Evolutionary conservation across 257 asterid genomes (phyloP), one percentile per base, ranked within the genome.

Genomic region (Dorcoceras hygrometricum): DNA sequence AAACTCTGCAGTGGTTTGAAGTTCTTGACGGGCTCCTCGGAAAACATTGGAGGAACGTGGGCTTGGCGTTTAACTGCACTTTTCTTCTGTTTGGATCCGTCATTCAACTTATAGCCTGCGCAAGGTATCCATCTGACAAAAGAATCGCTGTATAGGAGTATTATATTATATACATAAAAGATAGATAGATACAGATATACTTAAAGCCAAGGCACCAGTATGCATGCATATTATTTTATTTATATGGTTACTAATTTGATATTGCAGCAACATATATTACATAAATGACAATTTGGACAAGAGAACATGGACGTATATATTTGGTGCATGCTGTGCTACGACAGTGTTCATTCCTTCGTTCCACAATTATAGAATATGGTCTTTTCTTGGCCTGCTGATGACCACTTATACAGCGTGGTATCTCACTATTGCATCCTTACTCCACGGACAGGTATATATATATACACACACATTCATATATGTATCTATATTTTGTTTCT

Each of bases 391-490:
- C 32, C 57, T 91, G 57, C 0, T 89, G n/a, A 89, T 89, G 98
- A 89, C 98, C 77, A 89, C 98, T 78, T 91, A 89, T 62, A 91
- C 98, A 0, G 94, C 98, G 36, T 91, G 98, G 98, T 91, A 91
- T 71, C 96, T 91, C 78, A 78, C 98, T 71, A 26, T 87, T 73
- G 98, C 98, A 2, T 87, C 98, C 11, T 60, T 89, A 0, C 84
- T 89, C 54, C 98, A 87, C n/a, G 98, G 96, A 20, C 98, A 87
- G 95, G 98, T 91, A 60, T n/a, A 2, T 20, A 39, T 11, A 36
- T 34, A 10, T 32, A 1, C 31, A 28, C n/a, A n/a, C n/a, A n/a
- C n/a, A n/a, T n/a, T n/a, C n/a, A n/a, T n/a, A n/a, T n/a, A n/a
- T n/a, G n/a, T n/a, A n/a, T 28, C 4, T 28, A 28, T 28, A 28